Evolutionary conservation across 176 grass and related monocot species (phyloP).

Genomic region (Ananas comosus): DNA sequence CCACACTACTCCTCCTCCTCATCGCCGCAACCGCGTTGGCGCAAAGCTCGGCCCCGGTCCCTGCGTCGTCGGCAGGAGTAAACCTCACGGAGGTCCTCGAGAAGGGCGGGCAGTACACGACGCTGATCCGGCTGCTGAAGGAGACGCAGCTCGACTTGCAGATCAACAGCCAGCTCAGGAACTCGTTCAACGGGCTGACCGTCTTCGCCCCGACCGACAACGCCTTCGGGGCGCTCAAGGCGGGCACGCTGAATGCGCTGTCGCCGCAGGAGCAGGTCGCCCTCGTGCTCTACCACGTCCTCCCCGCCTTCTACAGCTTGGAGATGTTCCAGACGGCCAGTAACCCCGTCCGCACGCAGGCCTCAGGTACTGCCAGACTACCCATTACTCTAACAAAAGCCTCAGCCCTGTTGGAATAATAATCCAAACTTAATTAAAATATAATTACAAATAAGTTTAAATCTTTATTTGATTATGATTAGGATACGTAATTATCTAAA

Average conservation of each 20-base stretch:
- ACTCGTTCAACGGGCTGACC: constrained; percentile 60
- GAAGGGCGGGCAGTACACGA: constrained; percentile 71
- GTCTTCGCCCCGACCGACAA: constrained; percentile 90
- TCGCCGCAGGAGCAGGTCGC: constrained; percentile 68
- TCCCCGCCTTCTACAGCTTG: constrained; percentile 52
- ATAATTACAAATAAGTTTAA: too few relatives aligned
- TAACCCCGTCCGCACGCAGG: constrained; percentile 89
- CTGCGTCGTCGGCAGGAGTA: constrained; percentile 22
- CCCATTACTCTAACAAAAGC: too few relatives aligned
- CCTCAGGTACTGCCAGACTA: constrained; percentile 23
- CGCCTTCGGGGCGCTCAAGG: constrained; percentile 77
- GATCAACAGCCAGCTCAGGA: constrained; percentile 82
- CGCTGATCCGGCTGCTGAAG: constrained; percentile 58
- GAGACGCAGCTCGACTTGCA: constrained; percentile 64
- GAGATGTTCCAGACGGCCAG: constrained; percentile 62
- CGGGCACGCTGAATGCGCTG: constrained; percentile 72
- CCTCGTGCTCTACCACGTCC: constrained; percentile 74
- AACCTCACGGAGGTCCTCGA: constrained; percentile 60
- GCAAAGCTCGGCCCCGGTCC: constrained; percentile 9
- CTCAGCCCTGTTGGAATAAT: too few relatives aligned
- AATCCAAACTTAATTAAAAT: too few relatives aligned
- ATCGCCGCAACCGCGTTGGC: background rate
- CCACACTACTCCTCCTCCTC: constrained; percentile 13
- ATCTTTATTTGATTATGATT: too few relatives aligned
- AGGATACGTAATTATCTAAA: too few relatives aligned